Percentiles rank a stretch among this genome's conserved stretches.
phyloP scores from a whole-genome alignment of 805 yeast genomes.

The Cyberlindnera lachancei region DNA sequence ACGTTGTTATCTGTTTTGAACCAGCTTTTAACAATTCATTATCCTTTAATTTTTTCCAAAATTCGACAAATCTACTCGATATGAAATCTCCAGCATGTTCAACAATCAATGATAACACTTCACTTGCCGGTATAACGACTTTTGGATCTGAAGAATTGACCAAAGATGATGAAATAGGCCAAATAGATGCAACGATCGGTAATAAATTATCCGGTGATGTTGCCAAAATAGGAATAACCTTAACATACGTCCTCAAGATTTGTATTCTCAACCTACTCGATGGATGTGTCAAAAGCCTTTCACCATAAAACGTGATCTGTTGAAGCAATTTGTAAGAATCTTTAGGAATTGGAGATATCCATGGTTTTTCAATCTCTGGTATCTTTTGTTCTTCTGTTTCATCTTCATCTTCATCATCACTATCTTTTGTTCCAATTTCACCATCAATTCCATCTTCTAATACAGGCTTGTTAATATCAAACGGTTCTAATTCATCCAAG shows the following conservation, averaged over 20 bases:
- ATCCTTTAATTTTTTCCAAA: conserved; percentile 30
- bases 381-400: conserved; percentile 16
- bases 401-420: conserved; percentile 26
- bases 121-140: conserved; percentile 24
- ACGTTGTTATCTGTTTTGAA: conserved; percentile 1
- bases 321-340: conserved; percentile 51
- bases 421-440: conserved; percentile 23
- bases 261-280: conserved; percentile 50
- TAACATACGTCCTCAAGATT: conserved; percentile 42
- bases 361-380: conserved; percentile 31
- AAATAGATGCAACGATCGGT: conserved; percentile 44
- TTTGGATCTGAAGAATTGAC: conserved; percentile 18
- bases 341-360: conserved; percentile 66
- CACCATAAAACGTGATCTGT: conserved; percentile 61
- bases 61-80: conserved; percentile 36
- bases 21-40: conserved; percentile 11
- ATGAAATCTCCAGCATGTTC: conserved; percentile 40
- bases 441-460: conserved; percentile 35
- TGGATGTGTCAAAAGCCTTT: conserved; percentile 59
- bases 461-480: no score
- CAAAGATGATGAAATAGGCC: conserved; percentile 36
- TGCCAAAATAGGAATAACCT: conserved; percentile 45
- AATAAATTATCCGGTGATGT: conserved; percentile 37
- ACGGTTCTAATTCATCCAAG: conserved; percentile 26
- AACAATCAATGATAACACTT: conserved; percentile 22